Evolutionary conservation across 2,329 filamentous ascomycete species (phyloP).

Genomic region (Epichloe aotearoae): DNA sequence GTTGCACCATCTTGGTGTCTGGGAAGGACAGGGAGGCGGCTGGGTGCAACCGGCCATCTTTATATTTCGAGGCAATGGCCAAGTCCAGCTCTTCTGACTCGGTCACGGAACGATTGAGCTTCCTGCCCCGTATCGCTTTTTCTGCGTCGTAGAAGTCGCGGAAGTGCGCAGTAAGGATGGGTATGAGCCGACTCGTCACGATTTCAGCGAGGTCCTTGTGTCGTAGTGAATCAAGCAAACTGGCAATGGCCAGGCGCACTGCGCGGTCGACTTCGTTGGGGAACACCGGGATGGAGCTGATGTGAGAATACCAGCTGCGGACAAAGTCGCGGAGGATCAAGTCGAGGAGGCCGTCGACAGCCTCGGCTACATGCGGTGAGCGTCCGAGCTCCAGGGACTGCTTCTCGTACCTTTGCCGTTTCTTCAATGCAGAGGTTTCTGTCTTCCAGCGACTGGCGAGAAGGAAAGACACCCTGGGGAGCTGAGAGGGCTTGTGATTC

Average conservation of each 20-base stretch:
- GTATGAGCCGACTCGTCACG: slow-evolving; percentile 68
- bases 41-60: slow-evolving; percentile 73
- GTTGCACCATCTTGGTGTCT: slow-evolving; percentile 72
- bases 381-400: slow-evolving; percentile 55
- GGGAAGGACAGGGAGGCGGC: slow-evolving; percentile 74
- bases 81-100: slow-evolving; percentile 93
- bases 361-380: slow-evolving; percentile 64
- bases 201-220: slow-evolving; percentile 74
- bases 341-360: slow-evolving; percentile 65
- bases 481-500: slow-evolving; percentile 25
- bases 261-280: slow-evolving; percentile 74
- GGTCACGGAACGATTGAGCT: slow-evolving; percentile 79
- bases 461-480: slow-evolving; percentile 44
- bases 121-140: slow-evolving; percentile 69
- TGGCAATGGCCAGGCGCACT: slow-evolving; percentile 58
- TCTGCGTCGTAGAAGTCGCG: slow-evolving; percentile 87
- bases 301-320: slow-evolving; percentile 74
- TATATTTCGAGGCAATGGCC: slow-evolving; percentile 90
- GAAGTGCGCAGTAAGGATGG: slow-evolving; percentile 78
- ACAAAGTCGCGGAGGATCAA: slow-evolving; percentile 75
- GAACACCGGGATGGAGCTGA: slow-evolving; percentile 70
- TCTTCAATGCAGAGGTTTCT: slow-evolving; percentile 54
- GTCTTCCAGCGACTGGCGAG: slow-evolving; percentile 50
- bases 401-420: slow-evolving; percentile 53
- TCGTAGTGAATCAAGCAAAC: slow-evolving; percentile 58